Base-by-base conservation (phyloP, 179 eudicot genomes). In the Silene noctiflora region DNA sequence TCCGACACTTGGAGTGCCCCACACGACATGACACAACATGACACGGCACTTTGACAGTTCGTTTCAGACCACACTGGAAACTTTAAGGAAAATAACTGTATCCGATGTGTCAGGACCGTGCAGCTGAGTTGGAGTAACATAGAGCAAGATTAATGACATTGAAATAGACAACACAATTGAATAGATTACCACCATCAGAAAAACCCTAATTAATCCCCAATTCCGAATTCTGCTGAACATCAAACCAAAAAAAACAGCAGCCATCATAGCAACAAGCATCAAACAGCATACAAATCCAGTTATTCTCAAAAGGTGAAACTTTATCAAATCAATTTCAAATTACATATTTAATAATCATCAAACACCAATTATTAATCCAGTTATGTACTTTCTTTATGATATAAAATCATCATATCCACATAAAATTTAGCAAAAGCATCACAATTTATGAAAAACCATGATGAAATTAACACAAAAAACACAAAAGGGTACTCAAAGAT, bases 131-230 rank as follows among this genome's bases (percentile, higher is more conserved):
- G 46, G 39, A 39, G 46, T 39, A 39, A 39, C 46, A 39, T 39
- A 8, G 48, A 56, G 56, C 42, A 3, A 16, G n/a, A 51, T 2
- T 29, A 67, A 48, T 7, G 48, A 3, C 62, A 19, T 66, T 16
- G 56, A 69, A 69, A 39, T 1, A 73, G 13, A 19, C 24, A 16
- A 20, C 24, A 63, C 11, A 63, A 24, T 64, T 39, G 56, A 59
- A 64, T 53, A 31, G 6, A 16, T 17, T 11, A 25, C 20, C 3
- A 55, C 64, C 10, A 60, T 31, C 67, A n/a, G 48, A 51, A 77
- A 1, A 74, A 46, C 81, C 81, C 84, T 77, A 77, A 46, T 53
- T 39, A 8, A 71, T 11, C 65, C 46, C 25, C 71, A 75, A 29
- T 20, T 65, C 44, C 24, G 27, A 71, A 56, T 20, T 44, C 51